phyloP scores from a whole-genome alignment of 768 basidiomycete genomes.

The Mycena vulgaris region DNA sequence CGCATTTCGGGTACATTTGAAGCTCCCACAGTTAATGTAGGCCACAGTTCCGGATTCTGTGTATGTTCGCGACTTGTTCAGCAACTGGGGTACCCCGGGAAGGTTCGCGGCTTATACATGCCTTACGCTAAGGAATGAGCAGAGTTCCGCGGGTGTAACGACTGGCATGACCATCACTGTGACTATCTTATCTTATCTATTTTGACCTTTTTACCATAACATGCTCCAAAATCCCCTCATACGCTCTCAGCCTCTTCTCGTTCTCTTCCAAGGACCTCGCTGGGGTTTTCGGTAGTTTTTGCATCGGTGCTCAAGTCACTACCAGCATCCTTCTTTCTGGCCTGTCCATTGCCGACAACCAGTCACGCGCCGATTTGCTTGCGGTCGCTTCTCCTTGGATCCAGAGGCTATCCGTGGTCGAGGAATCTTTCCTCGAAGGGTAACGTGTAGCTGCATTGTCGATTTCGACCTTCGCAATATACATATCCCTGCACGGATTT shows the following conservation, averaged over 20 bases:
- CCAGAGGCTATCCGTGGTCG: neutral
- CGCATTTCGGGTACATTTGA: too few relatives aligned
- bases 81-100: too few relatives aligned
- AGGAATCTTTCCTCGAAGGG: neutral
- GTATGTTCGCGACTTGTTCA: too few relatives aligned
- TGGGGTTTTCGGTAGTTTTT: slow-evolving; percentile 10
- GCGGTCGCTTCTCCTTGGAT: neutral
- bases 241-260: neutral
- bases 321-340: slow-evolving; percentile 1
- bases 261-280: slow-evolving; percentile 12
- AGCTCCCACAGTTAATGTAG: too few relatives aligned
- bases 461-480: neutral
- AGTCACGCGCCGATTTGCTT: neutral
- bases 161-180: too few relatives aligned
- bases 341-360: neutral
- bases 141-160: too few relatives aligned
- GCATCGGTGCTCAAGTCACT: slow-evolving; percentile 4
- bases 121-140: too few relatives aligned
- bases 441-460: neutral
- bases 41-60: too few relatives aligned
- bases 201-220: too few relatives aligned
- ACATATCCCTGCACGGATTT: too few relatives aligned
- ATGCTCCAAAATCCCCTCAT: slow-evolving; percentile 21
- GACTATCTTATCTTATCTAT: too few relatives aligned
- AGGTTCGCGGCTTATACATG: too few relatives aligned